Evolutionary conservation across 805 yeast genomes (phyloP).

Genomic region (Kodamaea leandrae): DNA sequence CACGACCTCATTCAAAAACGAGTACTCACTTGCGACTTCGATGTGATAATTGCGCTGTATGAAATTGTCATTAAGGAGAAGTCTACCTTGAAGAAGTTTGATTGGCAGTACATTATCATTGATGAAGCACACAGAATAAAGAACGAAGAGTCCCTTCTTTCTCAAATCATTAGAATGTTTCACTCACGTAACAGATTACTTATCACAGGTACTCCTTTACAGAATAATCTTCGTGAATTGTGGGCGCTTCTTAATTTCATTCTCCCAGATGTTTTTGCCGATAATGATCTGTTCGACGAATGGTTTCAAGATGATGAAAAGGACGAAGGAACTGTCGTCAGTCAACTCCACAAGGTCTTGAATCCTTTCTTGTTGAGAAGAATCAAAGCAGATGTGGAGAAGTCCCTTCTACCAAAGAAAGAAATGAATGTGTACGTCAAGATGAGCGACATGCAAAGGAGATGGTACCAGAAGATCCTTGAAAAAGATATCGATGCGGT

Average conservation of each 20-base stretch:
- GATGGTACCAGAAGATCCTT: slow-evolving; percentile 71
- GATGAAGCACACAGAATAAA: slow-evolving; percentile 85
- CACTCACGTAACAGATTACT: slow-evolving; percentile 66
- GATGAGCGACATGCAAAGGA: slow-evolving; percentile 76
- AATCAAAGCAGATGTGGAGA: slow-evolving; percentile 79
- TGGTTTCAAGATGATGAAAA: slow-evolving; percentile 55
- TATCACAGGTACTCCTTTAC: slow-evolving; percentile 81
- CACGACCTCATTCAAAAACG: slow-evolving; percentile 48
- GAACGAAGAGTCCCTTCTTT: slow-evolving; percentile 68
- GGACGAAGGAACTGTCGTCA: slow-evolving; percentile 34
- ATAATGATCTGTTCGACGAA: slow-evolving; percentile 67
- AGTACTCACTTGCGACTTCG: slow-evolving; percentile 61
- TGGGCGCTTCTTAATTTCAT: slow-evolving; percentile 80
- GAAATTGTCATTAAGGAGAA: slow-evolving; percentile 78
- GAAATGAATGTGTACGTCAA: slow-evolving; percentile 72
- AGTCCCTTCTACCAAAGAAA: slow-evolving; percentile 69
- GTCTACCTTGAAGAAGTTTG: slow-evolving; percentile 59
- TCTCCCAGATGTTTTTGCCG: slow-evolving; percentile 75
- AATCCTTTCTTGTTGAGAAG: slow-evolving; percentile 75
- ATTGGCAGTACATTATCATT: slow-evolving; percentile 74
- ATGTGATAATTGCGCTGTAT: slow-evolving; percentile 68
- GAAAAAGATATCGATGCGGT: slow-evolving; percentile 85
- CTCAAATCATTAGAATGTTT: slow-evolving; percentile 72
- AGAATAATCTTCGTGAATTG: slow-evolving; percentile 73
- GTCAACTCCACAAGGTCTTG: slow-evolving; percentile 71